phyloP scores from a whole-genome alignment of 768 basidiomycete species.

The Kwoniella bestiolae region DNA sequence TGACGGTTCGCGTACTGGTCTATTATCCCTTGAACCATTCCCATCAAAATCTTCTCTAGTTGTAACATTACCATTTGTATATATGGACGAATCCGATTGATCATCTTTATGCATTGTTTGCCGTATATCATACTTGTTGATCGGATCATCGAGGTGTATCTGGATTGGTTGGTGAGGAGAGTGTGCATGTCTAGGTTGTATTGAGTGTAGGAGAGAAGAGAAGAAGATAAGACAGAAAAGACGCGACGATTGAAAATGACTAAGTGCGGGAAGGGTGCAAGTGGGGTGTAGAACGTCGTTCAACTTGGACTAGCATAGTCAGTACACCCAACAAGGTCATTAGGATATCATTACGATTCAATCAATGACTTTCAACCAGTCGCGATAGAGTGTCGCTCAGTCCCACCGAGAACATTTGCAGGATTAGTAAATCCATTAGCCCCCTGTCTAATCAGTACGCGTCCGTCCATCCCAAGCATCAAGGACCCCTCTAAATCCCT shows the following conservation, averaged over 20 bases:
- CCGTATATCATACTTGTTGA: not conserved
- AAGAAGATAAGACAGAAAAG: not conserved
- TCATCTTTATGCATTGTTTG: conserved; percentile 4
- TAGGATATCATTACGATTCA: not conserved
- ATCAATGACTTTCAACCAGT: not conserved
- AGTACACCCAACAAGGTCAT: not conserved
- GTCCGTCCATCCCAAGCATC: not conserved
- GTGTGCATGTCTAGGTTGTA: not conserved
- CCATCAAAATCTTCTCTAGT: not conserved
- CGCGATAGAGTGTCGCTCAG: not conserved
- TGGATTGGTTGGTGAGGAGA: not conserved
- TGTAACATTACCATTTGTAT: not conserved
- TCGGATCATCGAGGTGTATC: not conserved
- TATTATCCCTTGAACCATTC: not conserved
- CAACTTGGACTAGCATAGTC: not conserved
- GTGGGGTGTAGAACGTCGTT: not conserved
- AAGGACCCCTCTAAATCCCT: not conserved
- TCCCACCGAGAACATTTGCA: not conserved
- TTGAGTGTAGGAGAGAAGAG: not conserved
- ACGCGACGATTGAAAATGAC: not conserved
- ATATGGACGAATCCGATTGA: conserved; percentile 1
- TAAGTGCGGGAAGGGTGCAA: no score
- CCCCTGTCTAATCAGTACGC: not conserved
- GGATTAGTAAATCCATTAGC: not conserved
- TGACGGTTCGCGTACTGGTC: not conserved